These are phyloP conservation scores for Stachybotrys echinatus DNA, from an alignment of 2,329 filamentous ascomycete genomes.

Conservation along the genomic window DNA sequence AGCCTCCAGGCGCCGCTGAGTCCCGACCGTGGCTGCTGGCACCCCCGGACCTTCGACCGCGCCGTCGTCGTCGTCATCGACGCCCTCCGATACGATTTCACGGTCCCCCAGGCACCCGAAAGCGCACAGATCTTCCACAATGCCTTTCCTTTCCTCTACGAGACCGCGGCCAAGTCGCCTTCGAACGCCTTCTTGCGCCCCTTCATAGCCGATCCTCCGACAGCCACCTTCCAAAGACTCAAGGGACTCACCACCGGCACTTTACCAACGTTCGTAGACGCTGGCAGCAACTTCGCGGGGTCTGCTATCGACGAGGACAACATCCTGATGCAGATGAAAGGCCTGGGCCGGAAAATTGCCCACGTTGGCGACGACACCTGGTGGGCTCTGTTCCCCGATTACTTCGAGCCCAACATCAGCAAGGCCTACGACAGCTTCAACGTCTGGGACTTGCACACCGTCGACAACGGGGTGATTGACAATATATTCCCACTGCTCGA, in stretches of 20 bases:
- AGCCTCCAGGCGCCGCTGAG: constrained; percentile 32
- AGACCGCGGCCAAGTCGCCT: constrained; percentile 69
- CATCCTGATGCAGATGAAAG: constrained; percentile 59
- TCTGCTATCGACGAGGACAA: constrained; percentile 94
- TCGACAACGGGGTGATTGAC: constrained; percentile 90
- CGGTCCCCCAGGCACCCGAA: constrained; percentile 60
- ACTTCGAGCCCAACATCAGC: constrained; percentile 84
- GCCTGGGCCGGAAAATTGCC: constrained; percentile 69
- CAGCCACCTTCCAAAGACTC: constrained; percentile 83
- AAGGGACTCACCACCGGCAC: constrained; percentile 96
- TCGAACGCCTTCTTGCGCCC: constrained; percentile 83
- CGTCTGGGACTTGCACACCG: constrained; percentile 94
- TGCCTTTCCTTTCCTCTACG: constrained; percentile 79
- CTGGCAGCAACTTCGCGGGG: constrained; percentile 91
- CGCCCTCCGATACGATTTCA: constrained; percentile 94
- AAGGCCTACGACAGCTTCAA: constrained; percentile 95
- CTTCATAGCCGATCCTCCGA: constrained; percentile 96
- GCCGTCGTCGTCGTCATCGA: constrained; percentile 89
- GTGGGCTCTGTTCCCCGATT: constrained; percentile 87
- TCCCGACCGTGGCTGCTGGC: constrained; percentile 77
- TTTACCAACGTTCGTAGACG: constrained; percentile 87
- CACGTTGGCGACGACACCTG: constrained; percentile 98
- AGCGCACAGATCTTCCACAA: constrained; percentile 65
- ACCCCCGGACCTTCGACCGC: constrained; percentile 88
- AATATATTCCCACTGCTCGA: constrained; percentile 82